A percentile compares a stretch with the other conserved stretches of the same genome.
phyloP scores from a whole-genome alignment of 441 rosid genomes.

The Macaranga tanarius region DNA sequence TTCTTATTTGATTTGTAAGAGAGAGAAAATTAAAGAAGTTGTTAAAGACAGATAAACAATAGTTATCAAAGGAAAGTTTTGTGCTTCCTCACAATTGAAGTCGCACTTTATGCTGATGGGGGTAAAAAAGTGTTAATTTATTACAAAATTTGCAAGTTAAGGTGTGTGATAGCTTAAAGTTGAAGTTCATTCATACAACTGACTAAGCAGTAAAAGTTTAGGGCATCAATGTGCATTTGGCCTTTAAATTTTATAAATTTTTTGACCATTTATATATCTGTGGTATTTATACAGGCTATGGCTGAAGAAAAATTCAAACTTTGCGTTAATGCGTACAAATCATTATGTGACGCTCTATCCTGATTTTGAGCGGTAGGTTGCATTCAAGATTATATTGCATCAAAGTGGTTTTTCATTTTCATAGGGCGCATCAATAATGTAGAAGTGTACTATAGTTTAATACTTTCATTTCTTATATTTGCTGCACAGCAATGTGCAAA shows the following conservation, averaged over 20 bases:
- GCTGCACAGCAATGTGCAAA: background rate
- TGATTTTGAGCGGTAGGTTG: slow-evolving; percentile 6
- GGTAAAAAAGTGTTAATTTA: too few species aligned
- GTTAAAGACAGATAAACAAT: too few species aligned
- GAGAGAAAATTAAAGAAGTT: too few species aligned
- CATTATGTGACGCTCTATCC: slow-evolving; percentile 50
- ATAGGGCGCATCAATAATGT: background rate
- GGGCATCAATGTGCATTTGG: too few species aligned
- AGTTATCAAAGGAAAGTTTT: too few species aligned
- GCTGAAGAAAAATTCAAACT: slow-evolving; percentile 71
- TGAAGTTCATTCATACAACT: too few species aligned
- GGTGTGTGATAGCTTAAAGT: too few species aligned
- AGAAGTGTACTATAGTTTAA: background rate
- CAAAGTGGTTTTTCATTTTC: background rate
- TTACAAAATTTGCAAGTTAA: too few species aligned
- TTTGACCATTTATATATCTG: background rate
- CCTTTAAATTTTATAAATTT: background rate
- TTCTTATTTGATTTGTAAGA: too few species aligned
- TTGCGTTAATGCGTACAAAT: slow-evolving; percentile 58
- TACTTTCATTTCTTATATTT: background rate
- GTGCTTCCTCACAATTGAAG: too few species aligned
- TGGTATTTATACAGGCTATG: slow-evolving; percentile 37
- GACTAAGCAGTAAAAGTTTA: too few species aligned
- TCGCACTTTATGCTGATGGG: too few species aligned
- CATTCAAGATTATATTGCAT: background rate